Conservation (phyloP, 2,329 filamentous ascomycete genomes). For the Bretziella fagacearum region DNA sequence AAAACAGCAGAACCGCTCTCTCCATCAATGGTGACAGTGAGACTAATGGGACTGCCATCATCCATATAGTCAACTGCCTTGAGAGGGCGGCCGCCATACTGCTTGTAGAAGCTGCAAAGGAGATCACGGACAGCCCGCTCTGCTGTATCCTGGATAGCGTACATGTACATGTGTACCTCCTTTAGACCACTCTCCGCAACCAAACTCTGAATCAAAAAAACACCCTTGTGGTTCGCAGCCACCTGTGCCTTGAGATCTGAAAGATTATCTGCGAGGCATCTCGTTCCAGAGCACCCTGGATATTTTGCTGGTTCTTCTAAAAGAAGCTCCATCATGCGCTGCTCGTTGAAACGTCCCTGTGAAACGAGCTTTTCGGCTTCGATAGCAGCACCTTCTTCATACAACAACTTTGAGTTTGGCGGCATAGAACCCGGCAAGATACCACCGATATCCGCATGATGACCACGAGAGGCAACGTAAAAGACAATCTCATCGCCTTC, state of each 20-base stretch:
- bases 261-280: slow-evolving; percentile 64
- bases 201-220: slow-evolving; percentile 58
- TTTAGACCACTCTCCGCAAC: slow-evolving; percentile 64
- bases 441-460: slow-evolving; percentile 74
- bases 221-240: slow-evolving; percentile 71
- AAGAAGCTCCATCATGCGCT: slow-evolving; percentile 54
- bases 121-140: slow-evolving; percentile 57
- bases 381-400: slow-evolving; percentile 46
- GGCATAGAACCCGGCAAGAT: slow-evolving; percentile 72
- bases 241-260: slow-evolving; percentile 74
- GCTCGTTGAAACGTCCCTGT: slow-evolving; percentile 60
- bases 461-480: slow-evolving; percentile 63
- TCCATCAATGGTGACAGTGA: slow-evolving; percentile 58
- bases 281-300: slow-evolving; percentile 59
- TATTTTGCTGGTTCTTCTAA: slow-evolving; percentile 58
- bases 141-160: slow-evolving; percentile 62
- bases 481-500: slow-evolving; percentile 52
- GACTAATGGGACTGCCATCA: slow-evolving; percentile 58
- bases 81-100: slow-evolving; percentile 54
- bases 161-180: slow-evolving; percentile 73
- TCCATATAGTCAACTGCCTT: slow-evolving; percentile 69
- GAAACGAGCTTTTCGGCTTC: slow-evolving; percentile 55
- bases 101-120: slow-evolving; percentile 51
- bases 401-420: slow-evolving; percentile 48
- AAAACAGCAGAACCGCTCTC: slow-evolving; percentile 63